A percentile compares a stretch with the other conserved stretches of the same genome.
Conservation (phyloP, 371 early-diverging fungal genomes). For the Haplosporangium sp. region DNA sequence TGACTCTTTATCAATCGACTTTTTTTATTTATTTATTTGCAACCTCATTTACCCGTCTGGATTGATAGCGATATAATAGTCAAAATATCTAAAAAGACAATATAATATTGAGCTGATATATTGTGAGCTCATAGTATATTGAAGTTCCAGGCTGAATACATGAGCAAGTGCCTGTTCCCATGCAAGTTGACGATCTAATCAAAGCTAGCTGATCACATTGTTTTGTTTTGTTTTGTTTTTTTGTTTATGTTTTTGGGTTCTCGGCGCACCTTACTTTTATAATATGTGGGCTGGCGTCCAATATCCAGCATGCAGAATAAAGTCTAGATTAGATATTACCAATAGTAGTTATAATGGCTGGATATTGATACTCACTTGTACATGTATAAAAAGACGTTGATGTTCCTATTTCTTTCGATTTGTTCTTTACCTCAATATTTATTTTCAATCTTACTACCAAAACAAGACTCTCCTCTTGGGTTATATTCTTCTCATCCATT, state of each 20-base stretch:
- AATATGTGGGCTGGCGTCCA: not conserved
- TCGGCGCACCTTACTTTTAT: not conserved
- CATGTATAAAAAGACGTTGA: not conserved
- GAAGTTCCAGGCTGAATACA: not conserved
- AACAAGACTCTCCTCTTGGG: not conserved
- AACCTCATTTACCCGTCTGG: not conserved
- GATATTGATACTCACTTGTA: not conserved
- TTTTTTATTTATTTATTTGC: too few species aligned
- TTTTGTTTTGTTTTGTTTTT: not conserved
- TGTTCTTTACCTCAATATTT: not conserved
- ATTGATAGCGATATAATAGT: not conserved
- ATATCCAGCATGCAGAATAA: not conserved
- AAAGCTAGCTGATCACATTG: conserved; percentile 2
- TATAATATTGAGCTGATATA: not conserved
- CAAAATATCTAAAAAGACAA: not conserved
- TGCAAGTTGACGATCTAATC: conserved; percentile 9
- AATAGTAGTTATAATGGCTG: not conserved
- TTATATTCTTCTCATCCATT: not conserved
- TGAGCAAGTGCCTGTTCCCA: not conserved
- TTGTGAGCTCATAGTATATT: not conserved
- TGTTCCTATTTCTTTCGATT: not conserved
- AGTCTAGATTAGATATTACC: not conserved
- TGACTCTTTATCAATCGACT: too few species aligned
- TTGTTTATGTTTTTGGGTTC: not conserved
- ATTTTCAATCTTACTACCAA: not conserved